These are phyloP conservation scores for Gracilaria domingensis DNA, from an alignment of 23 red algal genomes.

Conservation along the genomic window DNA sequence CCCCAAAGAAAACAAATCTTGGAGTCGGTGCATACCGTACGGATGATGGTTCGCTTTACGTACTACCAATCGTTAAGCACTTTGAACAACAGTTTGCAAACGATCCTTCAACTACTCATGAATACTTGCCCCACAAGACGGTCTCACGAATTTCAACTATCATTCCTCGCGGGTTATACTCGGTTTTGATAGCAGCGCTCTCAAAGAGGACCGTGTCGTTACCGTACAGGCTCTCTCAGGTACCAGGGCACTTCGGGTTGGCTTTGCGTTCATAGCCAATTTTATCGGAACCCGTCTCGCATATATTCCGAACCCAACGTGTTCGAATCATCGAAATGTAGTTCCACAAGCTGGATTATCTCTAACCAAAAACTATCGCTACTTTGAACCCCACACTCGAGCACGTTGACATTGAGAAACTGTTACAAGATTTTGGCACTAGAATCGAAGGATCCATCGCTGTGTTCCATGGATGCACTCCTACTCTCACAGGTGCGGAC, in stretches of 20 bases:
- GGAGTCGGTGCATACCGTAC: too few relatives aligned
- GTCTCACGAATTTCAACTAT: slow-evolving; percentile 65
- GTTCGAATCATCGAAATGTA: slow-evolving; percentile 92
- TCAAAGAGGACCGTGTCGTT: slow-evolving; percentile 74
- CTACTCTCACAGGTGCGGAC: slow-evolving; percentile 97
- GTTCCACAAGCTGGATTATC: slow-evolving; percentile 76
- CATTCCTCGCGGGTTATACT: slow-evolving; percentile 75
- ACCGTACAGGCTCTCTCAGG: too few relatives aligned
- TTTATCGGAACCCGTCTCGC: slow-evolving; percentile 55
- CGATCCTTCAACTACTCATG: slow-evolving; percentile 74
- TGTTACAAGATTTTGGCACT: slow-evolving; percentile 77
- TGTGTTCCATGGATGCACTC: too few relatives aligned
- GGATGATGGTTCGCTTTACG: too few relatives aligned
- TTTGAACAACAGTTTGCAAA: slow-evolving; percentile 68
- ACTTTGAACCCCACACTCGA: slow-evolving; percentile 70
- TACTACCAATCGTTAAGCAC: slow-evolving; percentile 82
- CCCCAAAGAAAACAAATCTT: too few relatives aligned
- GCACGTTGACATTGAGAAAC: slow-evolving; percentile 79
- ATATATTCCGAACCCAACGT: slow-evolving; percentile 87
- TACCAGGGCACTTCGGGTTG: too few relatives aligned
- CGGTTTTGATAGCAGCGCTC: slow-evolving; percentile 57
- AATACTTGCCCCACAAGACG: slow-evolving; percentile 93
- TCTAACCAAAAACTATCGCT: too few relatives aligned
- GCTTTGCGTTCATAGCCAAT: too few relatives aligned
- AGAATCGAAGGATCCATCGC: slow-evolving; percentile 69